phyloP scores from a whole-genome alignment of 1,139 yeast genomes.

The Nakaseomyces bracarensis region DNA sequence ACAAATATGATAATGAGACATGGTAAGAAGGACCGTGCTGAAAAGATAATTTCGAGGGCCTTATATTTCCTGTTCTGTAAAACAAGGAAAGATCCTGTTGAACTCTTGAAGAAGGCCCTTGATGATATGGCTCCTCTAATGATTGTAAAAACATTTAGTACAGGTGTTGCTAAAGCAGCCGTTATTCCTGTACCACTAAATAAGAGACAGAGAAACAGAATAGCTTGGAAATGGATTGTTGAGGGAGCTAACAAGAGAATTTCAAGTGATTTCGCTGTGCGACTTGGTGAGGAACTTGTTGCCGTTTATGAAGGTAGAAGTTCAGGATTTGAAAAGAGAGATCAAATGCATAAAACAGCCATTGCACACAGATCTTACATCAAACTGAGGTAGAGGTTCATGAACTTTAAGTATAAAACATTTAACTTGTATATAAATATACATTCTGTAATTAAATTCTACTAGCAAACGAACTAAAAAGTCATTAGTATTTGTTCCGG shows the following conservation, averaged over 20 bases:
- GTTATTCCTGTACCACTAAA: conserved; percentile 78
- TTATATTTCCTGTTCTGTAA: conserved; percentile 53
- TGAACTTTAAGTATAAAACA: neutral
- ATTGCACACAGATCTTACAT: conserved; percentile 73
- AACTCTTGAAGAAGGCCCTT: conserved; percentile 60
- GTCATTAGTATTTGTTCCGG: neutral
- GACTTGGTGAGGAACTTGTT: conserved; percentile 83
- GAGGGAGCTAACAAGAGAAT: conserved; percentile 77
- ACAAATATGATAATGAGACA: conserved; percentile 86
- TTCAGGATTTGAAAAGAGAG: conserved; percentile 76
- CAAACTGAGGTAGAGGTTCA: conserved; percentile 34
- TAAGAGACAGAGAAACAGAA: conserved; percentile 74
- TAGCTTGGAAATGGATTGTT: conserved; percentile 83
- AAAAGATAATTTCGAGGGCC: conserved; percentile 65
- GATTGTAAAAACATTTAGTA: conserved; percentile 66
- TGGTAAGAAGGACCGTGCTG: conserved; percentile 81
- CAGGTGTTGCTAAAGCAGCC: conserved; percentile 77
- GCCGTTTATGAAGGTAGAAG: conserved; percentile 72
- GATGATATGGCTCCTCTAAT: conserved; percentile 83
- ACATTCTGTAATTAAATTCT: conserved; percentile 5
- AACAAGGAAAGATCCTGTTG: conserved; percentile 55
- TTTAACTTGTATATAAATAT: conserved; percentile 7
- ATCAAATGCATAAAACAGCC: conserved; percentile 77
- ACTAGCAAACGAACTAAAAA: neutral
- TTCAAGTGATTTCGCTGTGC: conserved; percentile 72